Evolutionary conservation across 495 filamentous ascomycete species (phyloP), one percentile per base, ranked within the genome.

Genomic region (Venustampulla echinocandica): DNA sequence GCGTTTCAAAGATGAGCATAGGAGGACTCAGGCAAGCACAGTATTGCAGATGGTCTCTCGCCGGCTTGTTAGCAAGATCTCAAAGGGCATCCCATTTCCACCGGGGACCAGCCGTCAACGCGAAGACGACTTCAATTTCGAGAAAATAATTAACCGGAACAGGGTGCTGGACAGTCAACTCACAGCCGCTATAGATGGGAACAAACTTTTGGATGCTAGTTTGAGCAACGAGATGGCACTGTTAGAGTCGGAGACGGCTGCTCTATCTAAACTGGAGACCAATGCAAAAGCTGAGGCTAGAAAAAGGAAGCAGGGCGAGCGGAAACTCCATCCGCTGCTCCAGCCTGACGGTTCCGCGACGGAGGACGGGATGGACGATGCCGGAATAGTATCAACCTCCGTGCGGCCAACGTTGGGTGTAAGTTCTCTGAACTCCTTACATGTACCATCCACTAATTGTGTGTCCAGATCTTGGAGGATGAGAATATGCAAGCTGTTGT

Each of bases 101-200:
- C 74, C 70, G 6, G 62, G 68, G 34, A 69, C 75, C 9, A 19
- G 49, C 1, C 23, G 15, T 28, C 30, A 47, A 4, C 74, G 70
- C 46, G 77, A 76, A 24, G 61, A 68, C 0, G 64, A 73, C 49
- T 82, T 84, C 52, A 74, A 82, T 53, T 74, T 75, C 45, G 77
- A 82, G 43, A 69, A 69, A 51, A 69, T 78, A 17, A 53, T 77
- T 9, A 73, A 78, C 60, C 70, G 74, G 49, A 78, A 77, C 55
- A 63, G 71, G 34, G 50, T 60, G 0, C 40, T 81, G 28, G 77
- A 82, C 47, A 55, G 63, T 21, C 66, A 66, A 28, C 50, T 84
- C 3, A 74, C 70, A 15, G 71, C 74, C 3, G 62, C 68, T 37
- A 64, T 63, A n/a, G 77, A 81, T 55, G 64, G 69, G 21, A 69